Base-by-base conservation (phyloP, 1,139 yeast genomes). In the Debaryomycetaceae sp. region DNA sequence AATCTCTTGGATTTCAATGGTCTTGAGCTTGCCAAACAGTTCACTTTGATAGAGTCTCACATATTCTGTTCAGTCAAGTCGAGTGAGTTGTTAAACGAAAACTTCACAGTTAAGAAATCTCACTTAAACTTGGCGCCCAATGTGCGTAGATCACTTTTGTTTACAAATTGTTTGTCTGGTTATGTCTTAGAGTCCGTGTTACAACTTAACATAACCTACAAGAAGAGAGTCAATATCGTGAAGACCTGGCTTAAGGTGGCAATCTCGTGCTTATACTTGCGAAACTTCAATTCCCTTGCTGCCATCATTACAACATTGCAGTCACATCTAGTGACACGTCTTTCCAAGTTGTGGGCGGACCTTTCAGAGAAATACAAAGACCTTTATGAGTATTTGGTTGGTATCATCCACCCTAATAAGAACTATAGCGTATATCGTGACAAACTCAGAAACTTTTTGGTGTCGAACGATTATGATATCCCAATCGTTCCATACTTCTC, bases 401-500 rank as follows among this genome's bases (percentile, higher is more conserved):
- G 85, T 33, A 78, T 89, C 39, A 75, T 88, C 40, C 87, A 86
- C 47, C 96, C 96, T 3, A 86, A 84, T 39, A 87, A 86, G 61
- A 91, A 91, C 59, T 91, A 85, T 59, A 72, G 70, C 44, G 81
- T 82, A 22, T 91, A 89, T 65, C 70, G 98, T 49, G 68, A 73
- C 31, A 83, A 84, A 52, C 62, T 89, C 44, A 74, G 79, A 42
- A 79, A 77, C 50, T 75, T 82, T 39, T 63, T 82, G 44, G 55
- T 59, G 43, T 65, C 77, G 13, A 70, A 74, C 36, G 83, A 79
- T 35, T 74, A 78, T 45, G 64, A 73, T 33, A 66, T 81, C 17
- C 94, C 96, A 0, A 79, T 84, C 35, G 92, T 89, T 17, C 98
- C 98, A 5, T 91, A 87, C 58, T 74, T 89, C 45, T 88, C 94